Evolutionary conservation across 225 moss, liverwort and hornwort genomes (phyloP), one percentile per base, ranked within the genome.

Genomic region (Antitrichia curtipendula): DNA sequence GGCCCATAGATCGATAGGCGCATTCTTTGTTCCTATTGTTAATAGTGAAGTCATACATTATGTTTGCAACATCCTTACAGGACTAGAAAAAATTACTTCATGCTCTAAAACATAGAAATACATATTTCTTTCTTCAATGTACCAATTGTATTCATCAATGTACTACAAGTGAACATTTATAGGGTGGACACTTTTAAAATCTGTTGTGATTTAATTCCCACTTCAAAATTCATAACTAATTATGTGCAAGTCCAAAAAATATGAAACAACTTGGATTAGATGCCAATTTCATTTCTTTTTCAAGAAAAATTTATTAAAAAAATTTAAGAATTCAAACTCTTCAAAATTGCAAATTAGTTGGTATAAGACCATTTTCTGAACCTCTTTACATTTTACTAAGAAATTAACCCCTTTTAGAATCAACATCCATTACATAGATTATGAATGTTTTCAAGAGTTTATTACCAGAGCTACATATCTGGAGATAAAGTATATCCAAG

Each of bases 41-140:
- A 12, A 7, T 1, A 32, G 0, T 50, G 11, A 72, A 32, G 50
- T 74, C 74, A 74, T 74, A 2, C 1, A 74, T 11, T 13, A 20
- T 4, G 0, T 12, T 1, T 0, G 0, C 5, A 74, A 21, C 50
- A 32, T 21, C 32, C 0, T 7, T 32, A 12, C 0, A 74, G 0
- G 3, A 3, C 12, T 74, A 32, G 0, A 1, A 49, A 13, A 74
- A 75, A 13, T n/a, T 1, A 50, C 0, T 21, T 50, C 0, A 21
- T 0, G 3, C 8, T 32, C 34, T 21, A 50, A 32, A 50, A 75
- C 0, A 5, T 4, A 32, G 0, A 34, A 4, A 13, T 22, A 52
- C 1, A 13, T 50, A 8, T 34, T 18, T 8, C 8, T 32, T 18
- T 19, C 3, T 12, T 74, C 21, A 32, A 75, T 49, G 7, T 32